Evolutionary conservation across 1,139 yeast species (phyloP).

Genomic region (Fermentozyma sake): DNA sequence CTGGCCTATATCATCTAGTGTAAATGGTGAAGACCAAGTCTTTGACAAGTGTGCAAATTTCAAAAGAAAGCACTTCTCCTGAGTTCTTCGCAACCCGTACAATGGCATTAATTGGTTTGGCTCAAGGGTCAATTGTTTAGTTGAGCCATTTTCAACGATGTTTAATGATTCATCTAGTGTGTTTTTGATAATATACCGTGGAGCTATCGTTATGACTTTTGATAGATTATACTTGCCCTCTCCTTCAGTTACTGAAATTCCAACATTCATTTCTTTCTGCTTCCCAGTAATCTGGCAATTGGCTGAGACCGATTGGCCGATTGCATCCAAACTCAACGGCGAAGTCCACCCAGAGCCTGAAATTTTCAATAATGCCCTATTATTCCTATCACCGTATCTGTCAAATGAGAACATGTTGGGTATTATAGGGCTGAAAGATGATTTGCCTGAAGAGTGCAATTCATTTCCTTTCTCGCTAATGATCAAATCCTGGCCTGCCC

Average conservation of each 20-base stretch:
- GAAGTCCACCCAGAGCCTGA: slow-evolving; percentile 74
- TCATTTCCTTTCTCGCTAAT: slow-evolving; percentile 58
- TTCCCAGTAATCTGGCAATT: slow-evolving; percentile 53
- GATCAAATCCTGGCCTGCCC: slow-evolving; percentile 65
- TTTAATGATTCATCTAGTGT: slow-evolving; percentile 52
- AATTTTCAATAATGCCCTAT: slow-evolving; percentile 65
- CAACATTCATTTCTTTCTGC: slow-evolving; percentile 70
- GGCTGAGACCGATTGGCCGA: slow-evolving; percentile 77
- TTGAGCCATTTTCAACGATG: slow-evolving; percentile 67
- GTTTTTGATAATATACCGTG: slow-evolving; percentile 75
- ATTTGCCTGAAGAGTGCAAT: slow-evolving; percentile 29
- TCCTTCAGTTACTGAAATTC: slow-evolving; percentile 78
- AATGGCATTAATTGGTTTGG: slow-evolving; percentile 57
- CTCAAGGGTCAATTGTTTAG: slow-evolving; percentile 39
- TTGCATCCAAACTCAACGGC: slow-evolving; percentile 81
- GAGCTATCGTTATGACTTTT: slow-evolving; percentile 75
- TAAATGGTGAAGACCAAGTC: slow-evolving; percentile 87
- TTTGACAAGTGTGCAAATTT: slow-evolving; percentile 57
- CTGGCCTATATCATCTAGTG: slow-evolving; percentile 79
- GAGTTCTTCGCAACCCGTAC: slow-evolving; percentile 51
- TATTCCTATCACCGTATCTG: slow-evolving; percentile 50
- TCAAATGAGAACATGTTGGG: slow-evolving; percentile 89
- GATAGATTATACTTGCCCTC: slow-evolving; percentile 76
- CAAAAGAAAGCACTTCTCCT: slow-evolving; percentile 51
- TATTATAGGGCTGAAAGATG: slow-evolving; percentile 23